These are phyloP conservation scores for Globisporangium yorkense DNA, from an alignment of 352 stramenopile species.

Conservation along the genomic window DNA sequence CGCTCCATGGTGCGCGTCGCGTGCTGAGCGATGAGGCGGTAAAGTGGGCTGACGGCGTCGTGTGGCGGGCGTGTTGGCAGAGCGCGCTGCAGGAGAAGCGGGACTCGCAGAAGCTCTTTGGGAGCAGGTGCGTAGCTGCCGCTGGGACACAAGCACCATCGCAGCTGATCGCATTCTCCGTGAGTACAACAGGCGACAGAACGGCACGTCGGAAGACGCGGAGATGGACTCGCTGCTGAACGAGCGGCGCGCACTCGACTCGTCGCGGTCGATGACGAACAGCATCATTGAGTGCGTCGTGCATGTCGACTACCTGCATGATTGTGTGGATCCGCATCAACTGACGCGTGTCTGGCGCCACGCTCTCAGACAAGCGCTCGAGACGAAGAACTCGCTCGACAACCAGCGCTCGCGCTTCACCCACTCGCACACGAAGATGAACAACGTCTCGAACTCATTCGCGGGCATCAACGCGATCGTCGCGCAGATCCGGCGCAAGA, in stretches of 20 bases:
- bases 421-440: conserved; percentile 78
- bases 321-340: not conserved
- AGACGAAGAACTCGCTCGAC: conserved; percentile 82
- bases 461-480: conserved; percentile 95
- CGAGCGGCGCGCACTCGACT: conserved; percentile 74
- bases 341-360: conserved; percentile 14
- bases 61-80: conserved; percentile 15
- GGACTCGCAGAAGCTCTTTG: conserved; percentile 78
- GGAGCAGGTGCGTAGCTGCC: conserved; percentile 39
- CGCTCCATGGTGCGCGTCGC: conserved; percentile 55
- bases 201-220: conserved; percentile 42
- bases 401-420: conserved; percentile 88
- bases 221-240: conserved; percentile 80
- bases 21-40: not conserved
- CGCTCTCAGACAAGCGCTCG: conserved; percentile 62
- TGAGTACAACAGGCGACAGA: conserved; percentile 24
- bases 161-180: not conserved
- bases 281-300: conserved; percentile 72
- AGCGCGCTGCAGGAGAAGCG: conserved; percentile 76
- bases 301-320: too few relatives aligned
- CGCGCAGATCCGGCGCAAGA: conserved; percentile 94
- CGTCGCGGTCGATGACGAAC: conserved; percentile 72
- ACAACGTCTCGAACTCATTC: conserved; percentile 87
- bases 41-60: not conserved
- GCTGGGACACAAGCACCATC: not conserved